Base-by-base conservation (phyloP, 108 stramenopile species). In the Pseudonitzschia multistriata region DNA sequence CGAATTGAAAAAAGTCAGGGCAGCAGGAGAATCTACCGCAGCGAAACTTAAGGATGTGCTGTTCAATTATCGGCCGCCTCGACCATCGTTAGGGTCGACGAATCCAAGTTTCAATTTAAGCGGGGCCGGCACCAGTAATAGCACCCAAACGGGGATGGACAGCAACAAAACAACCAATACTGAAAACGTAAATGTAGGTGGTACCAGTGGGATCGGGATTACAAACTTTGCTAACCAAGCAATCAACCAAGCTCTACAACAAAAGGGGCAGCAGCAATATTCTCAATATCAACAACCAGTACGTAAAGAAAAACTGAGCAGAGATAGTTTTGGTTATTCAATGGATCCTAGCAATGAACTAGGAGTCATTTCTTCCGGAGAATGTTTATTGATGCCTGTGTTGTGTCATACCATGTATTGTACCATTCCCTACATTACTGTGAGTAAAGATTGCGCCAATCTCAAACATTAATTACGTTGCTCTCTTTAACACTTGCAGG, bases 21-120 rank as follows among this genome's bases (percentile, higher is more conserved):
- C 78, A 61, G 77, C 70, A 35, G 87, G 64, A 49, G 85, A 78
- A 69, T 80, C 78, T 3, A 81, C 80, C 60, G 81, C 74, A 14
- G 67, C 67, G 31, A 81, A 74, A 56, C 53, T 75, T 15, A 82
- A 87, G 55, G 57, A 36, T 11, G 13, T 59, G 2, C 34, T 59
- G 31, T 59, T 59, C 57, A 34, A 35, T 59, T 35, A 4, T 33
- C 57, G 17, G 57, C 3, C 35, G 33, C 57, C 57, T 59, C 57
- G 34, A 59, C 57, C 57, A 35, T 3, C 21, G 21, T 8, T 25
- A 25, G 50, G 50, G 7, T 2, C 24, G 11, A 25, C 50, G 25
- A 52, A 24, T 52, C 50, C 50, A 19, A 52, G 25, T 52, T 10
- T 52, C 25, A 52, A 52, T 24, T n/a, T 52, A 0, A 29, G 31